Percentiles rank a stretch among this genome's conserved stretches.
These are phyloP conservation scores for Stephania japonica DNA, from an alignment of 164 flowering plant genomes.

Conservation along the genomic window DNA sequence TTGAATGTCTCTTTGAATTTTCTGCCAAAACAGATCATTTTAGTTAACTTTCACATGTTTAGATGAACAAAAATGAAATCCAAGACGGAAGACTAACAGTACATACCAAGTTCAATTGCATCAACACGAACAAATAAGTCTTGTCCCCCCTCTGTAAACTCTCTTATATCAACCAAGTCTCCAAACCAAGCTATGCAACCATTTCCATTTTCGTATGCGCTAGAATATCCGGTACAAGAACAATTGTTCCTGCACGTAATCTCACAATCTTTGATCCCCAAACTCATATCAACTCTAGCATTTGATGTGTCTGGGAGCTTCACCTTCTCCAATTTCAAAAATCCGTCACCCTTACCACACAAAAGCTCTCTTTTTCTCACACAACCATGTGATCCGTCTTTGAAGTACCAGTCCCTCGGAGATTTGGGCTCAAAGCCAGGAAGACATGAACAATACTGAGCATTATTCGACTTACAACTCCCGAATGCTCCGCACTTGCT, in stretches of 20 bases:
- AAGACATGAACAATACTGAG: slow-evolving; percentile 9
- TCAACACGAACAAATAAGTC: background rate
- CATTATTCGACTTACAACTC: background rate
- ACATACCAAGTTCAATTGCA: background rate
- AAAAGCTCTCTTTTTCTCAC: slow-evolving; percentile 4
- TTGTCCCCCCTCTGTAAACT: slow-evolving; percentile 1
- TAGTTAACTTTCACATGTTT: background rate
- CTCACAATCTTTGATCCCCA: background rate
- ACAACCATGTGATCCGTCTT: slow-evolving; percentile 16
- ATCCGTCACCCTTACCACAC: slow-evolving; percentile 11
- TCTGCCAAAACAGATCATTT: background rate
- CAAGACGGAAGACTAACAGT: background rate
- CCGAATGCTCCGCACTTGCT: slow-evolving; percentile 4
- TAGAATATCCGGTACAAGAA: slow-evolving; percentile 3
- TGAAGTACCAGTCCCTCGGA: slow-evolving; percentile 1
- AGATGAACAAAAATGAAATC: background rate
- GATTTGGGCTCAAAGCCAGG: slow-evolving; percentile 14
- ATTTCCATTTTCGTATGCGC: background rate
- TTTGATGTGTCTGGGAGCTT: slow-evolving; percentile 12
- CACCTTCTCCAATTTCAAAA: slow-evolving; percentile 1
- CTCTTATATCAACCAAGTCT: slow-evolving; percentile 5
- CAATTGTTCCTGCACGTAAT: slow-evolving; percentile 2
- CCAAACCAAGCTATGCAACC: slow-evolving; percentile 3
- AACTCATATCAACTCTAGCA: background rate
- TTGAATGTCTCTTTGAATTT: background rate